These are phyloP conservation scores for Noccaea bulbosa DNA, from an alignment of 345 rosid genomes.

Conservation along the genomic window DNA sequence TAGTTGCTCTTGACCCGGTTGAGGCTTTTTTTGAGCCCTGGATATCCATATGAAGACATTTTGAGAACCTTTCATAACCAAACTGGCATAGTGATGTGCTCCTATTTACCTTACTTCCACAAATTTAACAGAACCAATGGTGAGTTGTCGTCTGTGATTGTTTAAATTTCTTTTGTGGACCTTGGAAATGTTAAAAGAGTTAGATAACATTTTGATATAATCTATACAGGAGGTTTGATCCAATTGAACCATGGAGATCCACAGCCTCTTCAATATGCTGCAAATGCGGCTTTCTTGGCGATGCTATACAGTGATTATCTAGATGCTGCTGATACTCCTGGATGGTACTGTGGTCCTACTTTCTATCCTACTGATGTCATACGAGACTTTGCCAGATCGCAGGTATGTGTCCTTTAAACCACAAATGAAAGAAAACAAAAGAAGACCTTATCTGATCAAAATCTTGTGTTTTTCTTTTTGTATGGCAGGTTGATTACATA, in stretches of 20 bases:
- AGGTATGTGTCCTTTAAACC: constrained; percentile 26
- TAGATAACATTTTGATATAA: constrained; percentile 1
- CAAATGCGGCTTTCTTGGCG: constrained; percentile 88
- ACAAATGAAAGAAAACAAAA: constrained; percentile 1
- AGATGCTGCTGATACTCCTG: constrained; percentile 90
- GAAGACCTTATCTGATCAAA: background rate
- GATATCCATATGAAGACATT: constrained; percentile 91
- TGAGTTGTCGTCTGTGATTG: constrained; percentile 30
- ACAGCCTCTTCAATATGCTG: constrained; percentile 92
- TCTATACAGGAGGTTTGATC: constrained; percentile 73
- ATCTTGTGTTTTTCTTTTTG: constrained; percentile 3
- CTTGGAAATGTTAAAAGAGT: background rate
- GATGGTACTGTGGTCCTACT: constrained; percentile 91
- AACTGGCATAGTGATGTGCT: constrained; percentile 81
- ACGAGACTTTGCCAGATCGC: constrained; percentile 75
- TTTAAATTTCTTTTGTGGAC: background rate
- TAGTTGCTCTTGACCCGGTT: constrained; percentile 78
- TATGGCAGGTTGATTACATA: constrained; percentile 72
- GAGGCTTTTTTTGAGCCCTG: constrained; percentile 88
- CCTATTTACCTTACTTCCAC: constrained; percentile 58
- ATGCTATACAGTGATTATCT: constrained; percentile 78
- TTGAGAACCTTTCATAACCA: constrained; percentile 79
- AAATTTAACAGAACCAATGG: constrained; percentile 69
- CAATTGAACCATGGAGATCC: constrained; percentile 85
- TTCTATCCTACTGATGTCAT: constrained; percentile 65